phyloP scores from a whole-genome alignment of 495 filamentous ascomycete genomes.

The Podospora tetraspora region DNA sequence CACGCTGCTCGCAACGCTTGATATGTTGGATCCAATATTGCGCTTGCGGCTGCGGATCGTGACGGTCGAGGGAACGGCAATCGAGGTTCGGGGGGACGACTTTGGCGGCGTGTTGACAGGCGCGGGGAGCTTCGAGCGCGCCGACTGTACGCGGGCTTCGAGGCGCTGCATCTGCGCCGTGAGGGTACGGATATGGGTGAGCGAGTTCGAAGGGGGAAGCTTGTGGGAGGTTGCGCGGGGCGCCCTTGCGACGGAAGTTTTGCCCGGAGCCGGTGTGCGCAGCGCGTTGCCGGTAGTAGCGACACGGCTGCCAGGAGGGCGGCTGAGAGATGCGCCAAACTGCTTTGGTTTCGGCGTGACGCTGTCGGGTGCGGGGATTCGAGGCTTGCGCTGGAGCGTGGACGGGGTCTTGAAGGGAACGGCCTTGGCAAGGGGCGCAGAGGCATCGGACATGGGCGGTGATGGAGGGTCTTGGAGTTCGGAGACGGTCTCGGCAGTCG shows the following conservation, averaged over 20 bases:
- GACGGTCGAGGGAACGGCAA: slow-evolving; percentile 64
- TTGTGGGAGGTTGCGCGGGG: slow-evolving; percentile 35
- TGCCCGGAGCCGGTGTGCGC: slow-evolving; percentile 30
- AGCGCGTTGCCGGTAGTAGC: slow-evolving; percentile 28
- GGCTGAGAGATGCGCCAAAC: slow-evolving; percentile 27
- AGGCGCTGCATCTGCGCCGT: slow-evolving; percentile 96
- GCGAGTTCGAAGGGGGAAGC: slow-evolving; percentile 74
- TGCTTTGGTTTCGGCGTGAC: slow-evolving; percentile 45
- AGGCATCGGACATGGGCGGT: slow-evolving; percentile 68
- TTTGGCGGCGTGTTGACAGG: slow-evolving; percentile 77
- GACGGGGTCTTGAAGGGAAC: slow-evolving; percentile 24
- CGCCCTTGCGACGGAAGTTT: slow-evolving; percentile 19
- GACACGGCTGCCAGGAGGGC: slow-evolving; percentile 31
- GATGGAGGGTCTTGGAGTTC: slow-evolving; percentile 51
- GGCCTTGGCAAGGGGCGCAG: slow-evolving; percentile 42
- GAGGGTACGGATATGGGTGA: slow-evolving; percentile 86
- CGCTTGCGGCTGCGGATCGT: slow-evolving; percentile 70
- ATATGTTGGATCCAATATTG: slow-evolving; percentile 61
- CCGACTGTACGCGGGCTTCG: slow-evolving; percentile 89
- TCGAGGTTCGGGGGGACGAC: slow-evolving; percentile 61
- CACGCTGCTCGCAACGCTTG: slow-evolving; percentile 39
- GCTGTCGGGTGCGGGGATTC: slow-evolving; percentile 46
- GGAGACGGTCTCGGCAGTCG: slow-evolving; percentile 37
- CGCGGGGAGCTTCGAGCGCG: slow-evolving; percentile 82
- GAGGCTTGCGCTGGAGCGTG: slow-evolving; percentile 35